Evolutionary conservation across 352 stramenopile genomes (phyloP).

Genomic region (Phytopythium chamaehyphon): DNA sequence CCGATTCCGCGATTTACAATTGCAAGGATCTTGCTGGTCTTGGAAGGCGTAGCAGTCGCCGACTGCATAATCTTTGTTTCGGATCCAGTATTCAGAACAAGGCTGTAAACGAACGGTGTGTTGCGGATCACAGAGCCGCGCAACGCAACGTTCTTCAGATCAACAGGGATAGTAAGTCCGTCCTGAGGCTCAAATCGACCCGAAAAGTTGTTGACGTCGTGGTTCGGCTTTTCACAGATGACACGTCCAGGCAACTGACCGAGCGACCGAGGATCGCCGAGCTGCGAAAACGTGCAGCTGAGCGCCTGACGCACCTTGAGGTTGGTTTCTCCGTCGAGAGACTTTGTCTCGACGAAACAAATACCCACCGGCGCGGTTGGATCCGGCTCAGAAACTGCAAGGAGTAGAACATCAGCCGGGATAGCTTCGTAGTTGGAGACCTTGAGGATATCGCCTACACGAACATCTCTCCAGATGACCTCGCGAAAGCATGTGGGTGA

Average conservation of each 20-base stretch:
- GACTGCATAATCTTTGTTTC: constrained; percentile 90
- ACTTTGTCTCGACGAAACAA: constrained; percentile 88
- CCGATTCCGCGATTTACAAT: constrained; percentile 81
- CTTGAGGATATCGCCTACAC: constrained; percentile 83
- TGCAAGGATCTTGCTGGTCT: constrained; percentile 79
- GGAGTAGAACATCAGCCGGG: constrained; percentile 73
- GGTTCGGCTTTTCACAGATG: constrained; percentile 78
- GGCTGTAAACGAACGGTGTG: constrained; percentile 68
- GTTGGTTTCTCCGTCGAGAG: constrained; percentile 84
- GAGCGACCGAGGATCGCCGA: constrained; percentile 61
- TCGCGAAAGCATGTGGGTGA: constrained; percentile 41
- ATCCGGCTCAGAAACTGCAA: constrained; percentile 69
- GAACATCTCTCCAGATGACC: constrained; percentile 54
- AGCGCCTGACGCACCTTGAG: constrained; percentile 82
- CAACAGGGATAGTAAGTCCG: constrained; percentile 78
- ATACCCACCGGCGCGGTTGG: constrained; percentile 60
- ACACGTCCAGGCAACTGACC: constrained; percentile 64
- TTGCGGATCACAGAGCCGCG: constrained; percentile 84
- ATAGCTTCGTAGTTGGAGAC: constrained; percentile 85
- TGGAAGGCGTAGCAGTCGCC: constrained; percentile 59
- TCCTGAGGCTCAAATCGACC: constrained; percentile 69
- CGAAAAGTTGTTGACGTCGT: constrained; percentile 85
- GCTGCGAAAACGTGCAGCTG: constrained; percentile 79
- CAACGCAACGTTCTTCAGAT: constrained; percentile 82
- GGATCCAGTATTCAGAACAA: constrained; percentile 77